Percentiles rank a stretch among this genome's conserved stretches.
Evolutionary conservation across 352 stramenopile species (phyloP).

Genomic region (Phytopythium aichiense): DNA sequence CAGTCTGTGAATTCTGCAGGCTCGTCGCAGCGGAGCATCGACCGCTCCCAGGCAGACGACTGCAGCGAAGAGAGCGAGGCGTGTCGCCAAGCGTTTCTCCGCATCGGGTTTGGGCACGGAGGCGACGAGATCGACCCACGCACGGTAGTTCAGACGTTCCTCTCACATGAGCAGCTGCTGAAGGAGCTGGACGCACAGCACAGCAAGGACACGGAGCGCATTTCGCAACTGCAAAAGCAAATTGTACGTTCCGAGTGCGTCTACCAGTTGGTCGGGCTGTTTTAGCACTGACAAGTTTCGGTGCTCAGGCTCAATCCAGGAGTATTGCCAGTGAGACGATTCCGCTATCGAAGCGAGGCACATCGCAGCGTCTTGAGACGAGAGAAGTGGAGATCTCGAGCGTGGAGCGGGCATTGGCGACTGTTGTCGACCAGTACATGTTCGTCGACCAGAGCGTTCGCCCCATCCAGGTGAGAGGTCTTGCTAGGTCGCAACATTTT

Average conservation of each 20-base stretch:
- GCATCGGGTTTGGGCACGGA: conserved; percentile 59
- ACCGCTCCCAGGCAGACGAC: neutral
- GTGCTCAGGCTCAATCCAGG: conserved; percentile 34
- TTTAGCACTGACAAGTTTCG: neutral
- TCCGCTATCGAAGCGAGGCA: conserved; percentile 57
- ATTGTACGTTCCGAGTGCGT: conserved; percentile 37
- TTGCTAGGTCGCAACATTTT: neutral
- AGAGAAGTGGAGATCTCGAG: conserved; percentile 66
- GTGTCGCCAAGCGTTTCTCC: conserved; percentile 51
- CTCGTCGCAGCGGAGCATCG: neutral
- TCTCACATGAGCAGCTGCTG: conserved; percentile 64
- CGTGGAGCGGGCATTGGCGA: conserved; percentile 53
- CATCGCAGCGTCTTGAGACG: conserved; percentile 61
- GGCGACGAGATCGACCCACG: conserved; percentile 53
- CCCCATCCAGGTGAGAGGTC: conserved; percentile 57
- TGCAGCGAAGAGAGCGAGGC: conserved; percentile 1
- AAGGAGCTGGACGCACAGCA: conserved; percentile 66
- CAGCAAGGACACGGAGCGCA: conserved; percentile 49
- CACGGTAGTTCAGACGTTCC: conserved; percentile 62
- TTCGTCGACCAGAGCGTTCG: conserved; percentile 77
- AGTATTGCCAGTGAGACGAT: conserved; percentile 45
- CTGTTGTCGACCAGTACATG: conserved; percentile 79
- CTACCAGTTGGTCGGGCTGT: neutral
- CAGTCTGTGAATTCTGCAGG: neutral
- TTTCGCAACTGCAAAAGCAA: conserved; percentile 42